Conservation (phyloP, 2,329 filamentous ascomycete genomes). For the Boeremia lycopersici region DNA sequence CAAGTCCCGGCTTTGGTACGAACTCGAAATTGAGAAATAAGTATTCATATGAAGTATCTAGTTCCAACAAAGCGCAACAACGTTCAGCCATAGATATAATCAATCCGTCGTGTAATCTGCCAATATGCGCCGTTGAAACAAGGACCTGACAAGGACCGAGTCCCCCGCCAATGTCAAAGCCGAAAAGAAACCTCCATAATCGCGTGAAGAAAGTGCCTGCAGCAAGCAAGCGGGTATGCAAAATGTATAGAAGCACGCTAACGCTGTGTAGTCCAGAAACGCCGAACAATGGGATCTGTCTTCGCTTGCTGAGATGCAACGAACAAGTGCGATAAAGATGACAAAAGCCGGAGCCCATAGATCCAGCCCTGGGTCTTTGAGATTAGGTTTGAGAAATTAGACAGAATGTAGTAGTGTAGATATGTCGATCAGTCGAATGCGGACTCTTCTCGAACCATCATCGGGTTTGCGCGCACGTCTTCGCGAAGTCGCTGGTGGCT, state of each 20-base stretch:
- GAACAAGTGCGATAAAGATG: constrained; percentile 3
- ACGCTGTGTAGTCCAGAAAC: constrained; percentile 7
- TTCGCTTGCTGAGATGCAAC: constrained; percentile 9
- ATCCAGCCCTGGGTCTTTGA: constrained; percentile 34
- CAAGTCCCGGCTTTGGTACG: not conserved
- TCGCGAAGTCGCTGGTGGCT: constrained; percentile 14
- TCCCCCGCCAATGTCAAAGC: not conserved
- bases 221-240: constrained; percentile 26
- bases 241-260: constrained; percentile 15
- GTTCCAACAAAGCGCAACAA: too few relatives aligned
- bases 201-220: constrained; percentile 16
- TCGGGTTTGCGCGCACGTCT: constrained; percentile 25
- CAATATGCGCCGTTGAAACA: not conserved
- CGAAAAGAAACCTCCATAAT: not conserved
- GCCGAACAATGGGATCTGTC: constrained; percentile 2
- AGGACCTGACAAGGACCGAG: not conserved
- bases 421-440: constrained; percentile 30
- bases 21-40: too few relatives aligned
- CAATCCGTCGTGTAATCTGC: too few relatives aligned
- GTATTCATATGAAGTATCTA: too few relatives aligned
- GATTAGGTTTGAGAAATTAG: constrained; percentile 43
- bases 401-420: constrained; percentile 19
- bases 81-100: too few relatives aligned
- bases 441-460: constrained; percentile 31
- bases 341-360: constrained; percentile 20